These are phyloP conservation scores for Rhodofomes roseus DNA, from an alignment of 1,284 basidiomycete species.

Conservation along the genomic window DNA sequence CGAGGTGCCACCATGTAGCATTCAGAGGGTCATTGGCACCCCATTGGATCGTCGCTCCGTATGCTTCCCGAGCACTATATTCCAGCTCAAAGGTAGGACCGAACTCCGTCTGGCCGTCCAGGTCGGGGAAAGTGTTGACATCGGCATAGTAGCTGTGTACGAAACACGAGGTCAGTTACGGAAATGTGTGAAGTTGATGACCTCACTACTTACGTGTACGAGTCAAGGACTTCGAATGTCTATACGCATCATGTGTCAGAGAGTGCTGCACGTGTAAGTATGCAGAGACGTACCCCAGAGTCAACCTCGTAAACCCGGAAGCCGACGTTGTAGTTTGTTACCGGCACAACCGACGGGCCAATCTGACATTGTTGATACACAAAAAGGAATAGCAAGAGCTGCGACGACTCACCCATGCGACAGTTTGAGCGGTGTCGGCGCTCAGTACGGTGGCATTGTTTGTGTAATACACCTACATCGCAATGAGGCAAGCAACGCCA, in stretches of 20 bases:
- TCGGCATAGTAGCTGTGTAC: constrained; percentile 65
- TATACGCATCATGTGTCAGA: constrained; percentile 20
- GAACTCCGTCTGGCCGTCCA: constrained; percentile 48
- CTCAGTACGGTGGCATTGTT: constrained; percentile 67
- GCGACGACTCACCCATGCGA: constrained; percentile 47
- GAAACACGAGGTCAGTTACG: not conserved
- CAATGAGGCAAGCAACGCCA: not conserved
- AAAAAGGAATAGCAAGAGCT: not conserved
- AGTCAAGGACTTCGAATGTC: constrained; percentile 74
- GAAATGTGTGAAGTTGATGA: not conserved
- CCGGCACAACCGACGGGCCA: constrained; percentile 69
- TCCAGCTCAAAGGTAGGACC: constrained; percentile 71
- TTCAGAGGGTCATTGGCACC: constrained; percentile 67
- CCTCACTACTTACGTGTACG: constrained; percentile 58
- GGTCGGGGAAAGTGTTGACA: constrained; percentile 52
- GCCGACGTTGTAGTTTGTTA: constrained; percentile 74
- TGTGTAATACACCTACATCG: constrained; percentile 63
- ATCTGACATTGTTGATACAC: constrained; percentile 31
- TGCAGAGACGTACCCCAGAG: constrained; percentile 46
- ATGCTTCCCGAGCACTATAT: constrained; percentile 69
- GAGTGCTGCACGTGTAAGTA: not conserved
- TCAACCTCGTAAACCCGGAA: constrained; percentile 81
- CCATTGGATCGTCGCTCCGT: constrained; percentile 69
- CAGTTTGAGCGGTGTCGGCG: constrained; percentile 49
- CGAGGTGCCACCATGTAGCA: constrained; percentile 80